Percentiles rank a stretch among this genome's conserved stretches.
These are phyloP conservation scores for Lachancea lanzarotensis DNA, from an alignment of 805 yeast genomes.

Conservation along the genomic window DNA sequence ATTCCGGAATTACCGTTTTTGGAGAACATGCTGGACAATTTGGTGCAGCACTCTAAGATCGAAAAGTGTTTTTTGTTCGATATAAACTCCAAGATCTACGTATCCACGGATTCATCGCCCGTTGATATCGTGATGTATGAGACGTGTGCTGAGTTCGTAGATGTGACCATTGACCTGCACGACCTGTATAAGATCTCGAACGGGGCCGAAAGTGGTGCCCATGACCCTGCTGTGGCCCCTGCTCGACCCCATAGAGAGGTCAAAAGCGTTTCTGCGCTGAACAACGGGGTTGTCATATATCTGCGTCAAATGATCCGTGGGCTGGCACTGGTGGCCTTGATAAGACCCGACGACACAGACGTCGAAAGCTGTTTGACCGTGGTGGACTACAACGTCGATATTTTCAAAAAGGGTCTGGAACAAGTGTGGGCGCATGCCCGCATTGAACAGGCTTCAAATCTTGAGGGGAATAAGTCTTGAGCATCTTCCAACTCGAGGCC, in stretches of 20 bases:
- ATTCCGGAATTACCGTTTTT: slow-evolving; percentile 82
- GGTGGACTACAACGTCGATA: slow-evolving; percentile 82
- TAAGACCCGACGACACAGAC: slow-evolving; percentile 56
- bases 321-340: slow-evolving; percentile 80
- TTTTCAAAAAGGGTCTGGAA: slow-evolving; percentile 70
- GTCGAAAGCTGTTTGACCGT: slow-evolving; percentile 50
- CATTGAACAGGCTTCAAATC: slow-evolving; percentile 7
- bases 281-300: slow-evolving; percentile 78
- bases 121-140: slow-evolving; percentile 94
- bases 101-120: slow-evolving; percentile 93
- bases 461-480: background rate
- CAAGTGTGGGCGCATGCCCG: slow-evolving; percentile 45
- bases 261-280: slow-evolving; percentile 66
- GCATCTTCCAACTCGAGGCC: background rate
- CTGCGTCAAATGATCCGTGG: slow-evolving; percentile 91
- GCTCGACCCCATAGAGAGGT: slow-evolving; percentile 30
- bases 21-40: slow-evolving; percentile 80
- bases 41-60: slow-evolving; percentile 82
- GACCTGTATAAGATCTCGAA: slow-evolving; percentile 45
- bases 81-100: slow-evolving; percentile 84
- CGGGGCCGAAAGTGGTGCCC: background rate
- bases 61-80: slow-evolving; percentile 93
- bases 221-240: slow-evolving; percentile 14
- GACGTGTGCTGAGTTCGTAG: slow-evolving; percentile 95
- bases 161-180: slow-evolving; percentile 84